These are phyloP conservation scores for Ceratocystis cubensis DNA, from an alignment of 2,329 filamentous ascomycete species.

Conservation along the genomic window DNA sequence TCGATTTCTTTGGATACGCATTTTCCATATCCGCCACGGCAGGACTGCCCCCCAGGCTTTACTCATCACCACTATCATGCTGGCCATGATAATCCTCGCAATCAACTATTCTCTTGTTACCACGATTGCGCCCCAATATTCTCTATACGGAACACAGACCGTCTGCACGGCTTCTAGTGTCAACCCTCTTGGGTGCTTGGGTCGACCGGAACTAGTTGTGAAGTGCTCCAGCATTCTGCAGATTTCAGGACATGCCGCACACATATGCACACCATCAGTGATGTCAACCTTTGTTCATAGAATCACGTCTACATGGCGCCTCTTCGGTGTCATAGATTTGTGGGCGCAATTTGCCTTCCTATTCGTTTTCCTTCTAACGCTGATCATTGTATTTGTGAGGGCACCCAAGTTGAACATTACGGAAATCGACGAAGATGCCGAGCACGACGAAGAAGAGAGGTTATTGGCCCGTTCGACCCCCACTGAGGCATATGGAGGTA, in stretches of 20 bases:
- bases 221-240: conserved; percentile 66
- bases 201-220: conserved; percentile 58
- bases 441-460: conserved; percentile 87
- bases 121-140: conserved; percentile 90
- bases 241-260: conserved; percentile 53
- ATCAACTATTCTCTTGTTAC: conserved; percentile 89
- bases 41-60: conserved; percentile 86
- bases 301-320: conserved; percentile 84
- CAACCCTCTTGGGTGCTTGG: conserved; percentile 58
- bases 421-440: conserved; percentile 75
- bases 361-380: conserved; percentile 67
- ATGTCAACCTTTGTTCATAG: conserved; percentile 89
- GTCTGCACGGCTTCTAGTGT: conserved; percentile 67
- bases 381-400: conserved; percentile 65
- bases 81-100: conserved; percentile 78
- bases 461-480: conserved; percentile 76
- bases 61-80: conserved; percentile 77
- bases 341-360: conserved; percentile 95
- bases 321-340: conserved; percentile 86
- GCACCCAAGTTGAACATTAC: conserved; percentile 64
- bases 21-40: conserved; percentile 83
- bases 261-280: conserved; percentile 81
- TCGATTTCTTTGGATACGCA: conserved; percentile 85
- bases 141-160: conserved; percentile 85
- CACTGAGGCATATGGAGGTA: conserved; percentile 31